Conservation (phyloP, 2,329 filamentous ascomycete genomes). For the Arthrobotrys conoides region DNA sequence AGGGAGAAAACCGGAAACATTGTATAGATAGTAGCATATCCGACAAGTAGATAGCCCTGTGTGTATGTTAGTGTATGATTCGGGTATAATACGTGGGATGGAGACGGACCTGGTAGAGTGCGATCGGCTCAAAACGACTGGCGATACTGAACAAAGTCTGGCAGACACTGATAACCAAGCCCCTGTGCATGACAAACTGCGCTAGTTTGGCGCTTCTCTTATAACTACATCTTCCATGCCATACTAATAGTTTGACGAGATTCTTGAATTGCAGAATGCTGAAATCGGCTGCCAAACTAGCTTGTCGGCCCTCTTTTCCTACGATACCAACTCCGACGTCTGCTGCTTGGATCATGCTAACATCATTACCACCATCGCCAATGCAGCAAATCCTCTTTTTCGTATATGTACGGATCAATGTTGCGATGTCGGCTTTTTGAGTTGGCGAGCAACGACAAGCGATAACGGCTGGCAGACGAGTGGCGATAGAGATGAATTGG, state of each 20-base stretch:
- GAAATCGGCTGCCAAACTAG: constrained; percentile 94
- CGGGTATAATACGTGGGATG: neutral
- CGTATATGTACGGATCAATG: constrained; percentile 89
- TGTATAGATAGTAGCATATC: constrained; percentile 96
- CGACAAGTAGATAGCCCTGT: constrained; percentile 85
- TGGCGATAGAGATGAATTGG: constrained; percentile 89
- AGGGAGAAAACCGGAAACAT: constrained; percentile 92
- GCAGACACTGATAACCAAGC: constrained; percentile 92
- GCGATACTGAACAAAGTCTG: constrained; percentile 98
- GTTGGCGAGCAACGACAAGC: constrained; percentile 97
- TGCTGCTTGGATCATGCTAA: constrained; percentile 98
- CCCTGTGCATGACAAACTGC: constrained; percentile 98
- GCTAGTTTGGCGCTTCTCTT: constrained; percentile 95
- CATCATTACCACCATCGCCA: constrained; percentile 97
- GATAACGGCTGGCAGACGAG: constrained; percentile 89
- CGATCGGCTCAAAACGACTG: constrained; percentile 90
- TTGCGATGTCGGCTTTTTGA: constrained; percentile 94
- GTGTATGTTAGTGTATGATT: neutral
- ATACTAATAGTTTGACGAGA: constrained; percentile 95
- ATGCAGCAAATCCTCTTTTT: constrained; percentile 98
- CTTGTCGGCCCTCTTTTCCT: constrained; percentile 96
- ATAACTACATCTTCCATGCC: constrained; percentile 98
- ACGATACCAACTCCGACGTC: constrained; percentile 98
- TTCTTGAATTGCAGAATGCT: constrained; percentile 96
- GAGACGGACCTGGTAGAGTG: constrained; percentile 78